A percentile compares a stretch with the other conserved stretches of the same genome.
Evolutionary conservation across 139 green algal genomes (phyloP).

Genomic region (Bryopsis sp.): DNA sequence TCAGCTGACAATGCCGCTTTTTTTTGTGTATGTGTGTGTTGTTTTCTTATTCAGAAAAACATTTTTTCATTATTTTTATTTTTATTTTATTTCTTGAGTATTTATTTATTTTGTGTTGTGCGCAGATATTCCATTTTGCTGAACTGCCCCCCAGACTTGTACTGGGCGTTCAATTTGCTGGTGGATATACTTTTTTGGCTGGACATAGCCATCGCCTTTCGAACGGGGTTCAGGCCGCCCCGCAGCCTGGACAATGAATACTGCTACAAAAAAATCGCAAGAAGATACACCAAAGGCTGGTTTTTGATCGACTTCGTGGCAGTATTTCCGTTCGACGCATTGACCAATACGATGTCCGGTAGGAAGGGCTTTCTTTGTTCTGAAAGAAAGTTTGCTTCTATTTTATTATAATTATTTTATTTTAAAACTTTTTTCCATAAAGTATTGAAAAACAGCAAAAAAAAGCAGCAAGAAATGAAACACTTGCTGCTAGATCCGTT

Average conservation of each 20-base stretch:
- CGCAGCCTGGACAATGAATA: constrained; percentile 5
- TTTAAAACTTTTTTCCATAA: no score
- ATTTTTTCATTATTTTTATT: no score
- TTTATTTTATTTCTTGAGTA: no score
- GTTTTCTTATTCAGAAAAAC: neutral
- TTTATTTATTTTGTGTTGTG: constrained; percentile 4
- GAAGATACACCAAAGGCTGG: constrained; percentile 35
- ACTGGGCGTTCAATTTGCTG: neutral
- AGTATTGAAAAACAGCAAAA: no score
- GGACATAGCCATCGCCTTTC: constrained; percentile 5
- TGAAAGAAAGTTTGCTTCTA: no score
- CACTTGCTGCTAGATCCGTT: no score
- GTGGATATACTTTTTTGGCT: constrained; percentile 17
- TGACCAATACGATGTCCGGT: neutral
- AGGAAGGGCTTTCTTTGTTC: no score
- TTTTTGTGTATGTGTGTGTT: neutral
- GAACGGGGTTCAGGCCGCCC: constrained; percentile 10
- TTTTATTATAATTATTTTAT: no score
- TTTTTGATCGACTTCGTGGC: constrained; percentile 49
- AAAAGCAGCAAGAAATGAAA: no score
- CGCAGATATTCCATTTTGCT: constrained; percentile 15
- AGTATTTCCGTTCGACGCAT: constrained; percentile 43
- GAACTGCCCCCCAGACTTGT: neutral
- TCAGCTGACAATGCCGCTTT: neutral
- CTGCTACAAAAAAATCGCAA: neutral